A percentile compares a stretch with the other conserved stretches of the same genome.
Evolutionary conservation across 2,329 filamentous ascomycete genomes (phyloP).

Genomic region (Colletotrichum musae): DNA sequence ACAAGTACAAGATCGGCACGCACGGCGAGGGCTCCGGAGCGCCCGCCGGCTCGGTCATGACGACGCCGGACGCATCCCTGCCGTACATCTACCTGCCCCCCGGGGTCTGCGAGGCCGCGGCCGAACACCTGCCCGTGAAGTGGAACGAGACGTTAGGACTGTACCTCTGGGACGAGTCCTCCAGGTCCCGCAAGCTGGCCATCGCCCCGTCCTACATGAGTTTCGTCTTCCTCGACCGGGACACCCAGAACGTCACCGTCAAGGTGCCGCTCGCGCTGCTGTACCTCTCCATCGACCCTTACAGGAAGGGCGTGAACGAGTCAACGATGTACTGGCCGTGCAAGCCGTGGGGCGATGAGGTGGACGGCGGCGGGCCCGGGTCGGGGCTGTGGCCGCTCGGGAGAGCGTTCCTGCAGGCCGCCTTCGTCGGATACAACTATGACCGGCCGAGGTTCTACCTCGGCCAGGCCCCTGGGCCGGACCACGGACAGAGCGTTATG

Average conservation of each 20-base stretch:
- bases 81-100: slow-evolving; percentile 10
- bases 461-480: neutral
- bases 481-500: neutral
- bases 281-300: too few relatives aligned
- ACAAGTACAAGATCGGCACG: neutral
- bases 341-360: too few relatives aligned
- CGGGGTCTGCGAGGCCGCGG: neutral
- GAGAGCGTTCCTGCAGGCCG: too few relatives aligned
- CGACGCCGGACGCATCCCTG: neutral
- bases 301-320: too few relatives aligned
- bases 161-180: slow-evolving; percentile 1
- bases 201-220: slow-evolving; percentile 11
- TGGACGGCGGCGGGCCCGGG: too few relatives aligned
- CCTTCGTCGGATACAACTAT: too few relatives aligned
- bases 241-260: neutral
- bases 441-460: too few relatives aligned
- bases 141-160: neutral
- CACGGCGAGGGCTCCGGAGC: neutral
- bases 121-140: neutral
- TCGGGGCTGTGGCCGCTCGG: too few relatives aligned
- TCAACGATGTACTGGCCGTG: too few relatives aligned
- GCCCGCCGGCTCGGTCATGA: neutral
- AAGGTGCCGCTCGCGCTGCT: neutral
- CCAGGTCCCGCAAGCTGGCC: neutral
- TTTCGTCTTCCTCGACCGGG: neutral